Conservation (phyloP, 2,329 filamentous ascomycete genomes). For the Verticillium albo-atrum region DNA sequence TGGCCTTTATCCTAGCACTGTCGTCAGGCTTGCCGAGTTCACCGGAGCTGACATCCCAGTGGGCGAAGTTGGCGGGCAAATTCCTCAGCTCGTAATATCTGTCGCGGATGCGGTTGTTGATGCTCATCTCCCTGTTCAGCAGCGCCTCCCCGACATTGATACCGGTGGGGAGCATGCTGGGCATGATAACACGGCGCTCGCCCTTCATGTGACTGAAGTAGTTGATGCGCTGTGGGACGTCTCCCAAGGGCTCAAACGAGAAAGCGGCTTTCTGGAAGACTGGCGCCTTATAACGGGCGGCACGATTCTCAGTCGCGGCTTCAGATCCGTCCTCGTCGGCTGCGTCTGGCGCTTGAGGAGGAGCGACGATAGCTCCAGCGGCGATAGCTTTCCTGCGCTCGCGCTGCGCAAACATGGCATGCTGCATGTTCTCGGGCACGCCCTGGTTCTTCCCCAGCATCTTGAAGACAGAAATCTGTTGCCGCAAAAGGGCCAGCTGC, state of each 20-base stretch:
- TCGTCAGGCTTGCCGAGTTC: slow-evolving; percentile 76
- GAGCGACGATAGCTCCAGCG: slow-evolving; percentile 38
- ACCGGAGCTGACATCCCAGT: slow-evolving; percentile 70
- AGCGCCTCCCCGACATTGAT: slow-evolving; percentile 82
- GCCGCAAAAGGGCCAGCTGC: slow-evolving; percentile 72
- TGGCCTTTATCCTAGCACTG: slow-evolving; percentile 76
- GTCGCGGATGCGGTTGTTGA: slow-evolving; percentile 86
- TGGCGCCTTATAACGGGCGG: background rate
- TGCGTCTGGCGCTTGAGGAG: background rate
- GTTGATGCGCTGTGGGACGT: slow-evolving; percentile 55
- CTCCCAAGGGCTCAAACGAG: slow-evolving; percentile 55
- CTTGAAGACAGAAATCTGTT: slow-evolving; percentile 91
- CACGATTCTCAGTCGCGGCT: background rate
- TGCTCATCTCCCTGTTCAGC: slow-evolving; percentile 79
- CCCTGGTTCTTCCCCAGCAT: slow-evolving; percentile 82
- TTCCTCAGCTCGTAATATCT: slow-evolving; percentile 80
- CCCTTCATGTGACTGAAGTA: slow-evolving; percentile 76
- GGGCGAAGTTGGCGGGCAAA: slow-evolving; percentile 78
- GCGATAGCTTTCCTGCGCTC: slow-evolving; percentile 58
- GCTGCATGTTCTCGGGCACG: slow-evolving; percentile 73
- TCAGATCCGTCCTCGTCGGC: background rate
- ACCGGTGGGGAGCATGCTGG: slow-evolving; percentile 83
- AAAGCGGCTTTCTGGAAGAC: slow-evolving; percentile 51
- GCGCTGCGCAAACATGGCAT: slow-evolving; percentile 74
- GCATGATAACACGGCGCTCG: slow-evolving; percentile 73